phyloP scores from a whole-genome alignment of 164 flowering plant genomes.

The Amborella trichopoda region DNA sequence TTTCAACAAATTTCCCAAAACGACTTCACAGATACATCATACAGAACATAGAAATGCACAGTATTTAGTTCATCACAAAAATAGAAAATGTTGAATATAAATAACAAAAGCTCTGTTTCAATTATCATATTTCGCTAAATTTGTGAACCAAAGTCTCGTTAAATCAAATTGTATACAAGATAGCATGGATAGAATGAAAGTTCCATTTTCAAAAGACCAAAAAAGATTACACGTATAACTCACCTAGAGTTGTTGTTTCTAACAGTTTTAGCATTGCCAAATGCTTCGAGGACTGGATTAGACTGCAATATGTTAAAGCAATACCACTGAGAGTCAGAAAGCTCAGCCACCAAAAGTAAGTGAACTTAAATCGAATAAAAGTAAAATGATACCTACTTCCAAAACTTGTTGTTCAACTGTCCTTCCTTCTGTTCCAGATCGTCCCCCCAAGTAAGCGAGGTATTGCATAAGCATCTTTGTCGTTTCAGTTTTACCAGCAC shows the following conservation, averaged over 20 bases:
- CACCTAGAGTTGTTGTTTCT: constrained; percentile 83
- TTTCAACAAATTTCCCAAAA: constrained; percentile 80
- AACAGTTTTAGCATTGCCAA: constrained; percentile 82
- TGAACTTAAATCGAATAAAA: neutral
- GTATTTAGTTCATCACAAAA: neutral
- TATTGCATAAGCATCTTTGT: constrained; percentile 99
- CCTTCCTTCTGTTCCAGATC: constrained; percentile 87
- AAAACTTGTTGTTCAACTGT: constrained; percentile 99
- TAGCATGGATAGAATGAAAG: neutral
- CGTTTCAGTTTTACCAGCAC: constrained; percentile 99
- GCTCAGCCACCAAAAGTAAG: neutral
- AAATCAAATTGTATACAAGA: neutral
- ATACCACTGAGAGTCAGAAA: neutral
- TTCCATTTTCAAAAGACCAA: neutral
- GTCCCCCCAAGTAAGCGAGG: constrained; percentile 93
- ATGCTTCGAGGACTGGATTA: constrained; percentile 84
- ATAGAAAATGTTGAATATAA: neutral
- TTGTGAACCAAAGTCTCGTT: no score
- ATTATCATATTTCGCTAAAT: no score
- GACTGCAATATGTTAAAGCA: constrained; percentile 30
- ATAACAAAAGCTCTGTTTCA: neutral
- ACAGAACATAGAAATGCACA: constrained; percentile 1
- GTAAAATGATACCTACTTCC: constrained; percentile 42
- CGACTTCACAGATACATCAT: constrained; percentile 32
- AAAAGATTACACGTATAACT: constrained; percentile 2